Base-by-base conservation (phyloP, 1,284 basidiomycete genomes). In the Polyporus tsugae region DNA sequence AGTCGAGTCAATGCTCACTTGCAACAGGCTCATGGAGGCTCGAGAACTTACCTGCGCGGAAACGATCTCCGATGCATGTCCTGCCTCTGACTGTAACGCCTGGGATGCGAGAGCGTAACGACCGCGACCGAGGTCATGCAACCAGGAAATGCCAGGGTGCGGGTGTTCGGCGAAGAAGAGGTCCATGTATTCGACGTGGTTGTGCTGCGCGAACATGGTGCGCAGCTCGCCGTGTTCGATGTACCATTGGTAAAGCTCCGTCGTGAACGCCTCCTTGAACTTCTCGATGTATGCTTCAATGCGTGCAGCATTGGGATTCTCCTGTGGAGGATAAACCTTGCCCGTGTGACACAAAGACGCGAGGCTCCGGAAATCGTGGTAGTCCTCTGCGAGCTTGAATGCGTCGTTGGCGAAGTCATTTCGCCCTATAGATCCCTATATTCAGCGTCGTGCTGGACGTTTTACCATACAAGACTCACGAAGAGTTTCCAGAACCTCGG, bases 201-300 rank as follows among this genome's bases (percentile, higher is more conserved):
- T 89, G 36, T 60, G 58, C 74, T 93, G 92, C 10, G 89, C 87
- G 66, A 97, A 91, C 77, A 98, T 85, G 4, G 88, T 86, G 42
- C 94, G 86, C 17, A 92, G 80, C 78, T 93, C 91, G 42, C 91
- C 90, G 73, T 93, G 91, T 69, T 93, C 90, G 60, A 94, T 90
- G 76, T 92, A 95, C 91, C 92, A 98, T 72, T 89, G 86, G 78
- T 96, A 98, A 41, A 99, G 85, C 76, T 96, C 92, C 33, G 88
- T 91, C 0, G 96, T 93, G 75, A 99, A 99, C 33, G 89, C 89
- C 57, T 95, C 89, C 63, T 91, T 89, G 80, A 94, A 98, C 71
- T 84, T 87, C 62, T 93, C 87, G 64, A 98, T 89, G 79, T 97
- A 99, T 4, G 79, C 78, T 74, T 92, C 83, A 33, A 94, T 91